These are phyloP conservation scores for Zymoseptoria passerinii DNA, from an alignment of 2,329 filamentous ascomycete genomes.

Conservation along the genomic window DNA sequence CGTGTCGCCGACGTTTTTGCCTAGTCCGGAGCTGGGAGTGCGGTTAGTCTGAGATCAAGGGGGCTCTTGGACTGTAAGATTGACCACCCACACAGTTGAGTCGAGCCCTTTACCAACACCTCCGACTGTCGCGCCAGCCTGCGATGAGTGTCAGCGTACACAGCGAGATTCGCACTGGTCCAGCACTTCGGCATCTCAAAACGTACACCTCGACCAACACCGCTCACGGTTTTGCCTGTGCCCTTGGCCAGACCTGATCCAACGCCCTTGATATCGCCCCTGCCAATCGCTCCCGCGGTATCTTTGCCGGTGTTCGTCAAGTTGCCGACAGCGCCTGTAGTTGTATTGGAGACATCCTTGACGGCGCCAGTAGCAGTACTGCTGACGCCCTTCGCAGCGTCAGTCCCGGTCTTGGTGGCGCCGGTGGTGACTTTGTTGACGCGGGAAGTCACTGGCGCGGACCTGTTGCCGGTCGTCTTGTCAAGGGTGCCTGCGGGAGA, in stretches of 20 bases:
- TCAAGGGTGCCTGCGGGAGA: slow-evolving; percentile 24
- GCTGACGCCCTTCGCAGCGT: slow-evolving; percentile 31
- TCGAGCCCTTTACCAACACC: slow-evolving; percentile 18
- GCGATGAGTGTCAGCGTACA: neutral
- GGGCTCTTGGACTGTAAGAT: neutral
- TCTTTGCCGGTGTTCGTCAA: slow-evolving; percentile 23
- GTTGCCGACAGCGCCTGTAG: slow-evolving; percentile 21
- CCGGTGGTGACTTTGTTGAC: slow-evolving; percentile 29
- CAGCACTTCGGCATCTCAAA: neutral
- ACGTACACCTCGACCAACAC: slow-evolving; percentile 15
- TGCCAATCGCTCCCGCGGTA: slow-evolving; percentile 19
- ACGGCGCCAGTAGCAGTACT: slow-evolving; percentile 27
- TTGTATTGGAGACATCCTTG: slow-evolving; percentile 29
- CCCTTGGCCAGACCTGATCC: slow-evolving; percentile 17
- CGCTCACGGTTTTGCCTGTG: slow-evolving; percentile 26
- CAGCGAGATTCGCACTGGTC: neutral
- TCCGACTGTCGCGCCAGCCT: slow-evolving; percentile 7
- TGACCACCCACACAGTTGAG: slow-evolving; percentile 13
- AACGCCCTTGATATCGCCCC: slow-evolving; percentile 26
- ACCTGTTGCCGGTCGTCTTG: slow-evolving; percentile 26
- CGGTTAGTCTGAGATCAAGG: neutral
- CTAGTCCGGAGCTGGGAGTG: slow-evolving; percentile 4
- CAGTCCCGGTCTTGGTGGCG: slow-evolving; percentile 28
- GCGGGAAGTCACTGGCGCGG: slow-evolving; percentile 26
- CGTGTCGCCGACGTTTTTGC: slow-evolving; percentile 6